Base-by-base conservation (phyloP, 148 eudicot species). In the Chenopodium berlandieri region DNA sequence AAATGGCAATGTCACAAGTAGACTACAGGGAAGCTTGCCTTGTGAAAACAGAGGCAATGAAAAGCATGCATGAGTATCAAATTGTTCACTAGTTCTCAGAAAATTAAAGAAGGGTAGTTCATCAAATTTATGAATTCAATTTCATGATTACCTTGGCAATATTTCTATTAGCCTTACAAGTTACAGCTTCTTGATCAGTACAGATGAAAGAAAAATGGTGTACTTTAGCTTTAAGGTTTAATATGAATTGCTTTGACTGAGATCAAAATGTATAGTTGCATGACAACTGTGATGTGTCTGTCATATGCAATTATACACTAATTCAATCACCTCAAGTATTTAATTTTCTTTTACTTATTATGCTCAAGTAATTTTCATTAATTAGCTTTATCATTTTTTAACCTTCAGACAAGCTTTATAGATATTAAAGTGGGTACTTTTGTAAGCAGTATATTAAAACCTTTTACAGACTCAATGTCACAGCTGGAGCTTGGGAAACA, bases 401-500 rank as follows among this genome's bases (percentile, higher is more conserved):
- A 60, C 73, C 10, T 9, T 2, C 13, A 64, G 74, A 73, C 11
- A 54, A 30, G 78, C 46, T 83, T 1, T n/a, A 65, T 75, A 78
- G 50, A 17, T 34, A 50, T 64, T 6, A 75, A 17, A 27, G 40
- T 78, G 74, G 52, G 2, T 14, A 9, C 40, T 76, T 48, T 19
- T 75, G 56, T 56, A 67, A 64, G 68, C 56, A 20, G 48, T 32
- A 40, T 82, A 27, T 71, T 87, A 64, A 85, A 80, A 37, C 80
- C 54, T 88, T 82, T 86, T 44, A 72, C 84, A 96, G 99, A 92
- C 88, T 87, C 93, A 80, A 90, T 88, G 70, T 90, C 97, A 70
- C 93, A 90, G 89, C 90, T 94, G 84, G 99, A 96, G 80, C 88
- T 96, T 75, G 92, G 91, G 86, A 91, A 85, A 85, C 88, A 87